These are phyloP conservation scores for Alternaria angustiovoidea DNA, from an alignment of 2,329 filamentous ascomycete genomes.

Conservation along the genomic window DNA sequence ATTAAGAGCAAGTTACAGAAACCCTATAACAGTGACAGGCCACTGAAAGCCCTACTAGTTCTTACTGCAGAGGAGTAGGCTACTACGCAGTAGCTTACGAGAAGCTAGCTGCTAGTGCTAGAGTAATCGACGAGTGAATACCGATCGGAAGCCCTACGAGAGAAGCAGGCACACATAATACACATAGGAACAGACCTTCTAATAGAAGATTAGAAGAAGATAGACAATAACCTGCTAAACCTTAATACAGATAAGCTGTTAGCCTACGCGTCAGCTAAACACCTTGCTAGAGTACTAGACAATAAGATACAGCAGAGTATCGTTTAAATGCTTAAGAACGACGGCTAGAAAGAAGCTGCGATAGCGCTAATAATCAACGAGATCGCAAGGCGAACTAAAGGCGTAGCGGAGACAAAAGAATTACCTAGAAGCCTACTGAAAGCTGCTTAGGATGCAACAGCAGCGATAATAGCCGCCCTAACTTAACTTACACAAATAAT, in stretches of 20 bases:
- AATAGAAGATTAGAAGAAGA: background rate
- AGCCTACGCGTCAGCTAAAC: background rate
- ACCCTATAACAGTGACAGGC: background rate
- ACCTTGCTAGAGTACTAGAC: background rate
- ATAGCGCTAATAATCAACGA: background rate
- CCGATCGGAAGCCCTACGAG: background rate
- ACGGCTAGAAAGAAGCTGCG: background rate
- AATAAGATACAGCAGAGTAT: background rate
- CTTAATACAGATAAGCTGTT: background rate
- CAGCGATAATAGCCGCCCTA: no score
- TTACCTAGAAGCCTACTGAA: background rate
- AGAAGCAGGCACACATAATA: background rate
- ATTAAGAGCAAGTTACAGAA: background rate
- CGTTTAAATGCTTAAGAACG: background rate
- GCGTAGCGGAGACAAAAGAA: no score
- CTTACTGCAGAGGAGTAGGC: background rate
- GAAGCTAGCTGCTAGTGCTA: background rate
- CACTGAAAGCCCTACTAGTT: background rate
- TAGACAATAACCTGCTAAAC: background rate
- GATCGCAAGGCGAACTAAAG: background rate
- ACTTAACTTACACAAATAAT: no score
- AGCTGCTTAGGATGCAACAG: background rate
- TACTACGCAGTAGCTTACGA: background rate
- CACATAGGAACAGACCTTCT: background rate
- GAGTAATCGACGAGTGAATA: background rate